Evolutionary conservation across 495 filamentous ascomycete genomes (phyloP).

Genomic region (Neurospora sp.): DNA sequence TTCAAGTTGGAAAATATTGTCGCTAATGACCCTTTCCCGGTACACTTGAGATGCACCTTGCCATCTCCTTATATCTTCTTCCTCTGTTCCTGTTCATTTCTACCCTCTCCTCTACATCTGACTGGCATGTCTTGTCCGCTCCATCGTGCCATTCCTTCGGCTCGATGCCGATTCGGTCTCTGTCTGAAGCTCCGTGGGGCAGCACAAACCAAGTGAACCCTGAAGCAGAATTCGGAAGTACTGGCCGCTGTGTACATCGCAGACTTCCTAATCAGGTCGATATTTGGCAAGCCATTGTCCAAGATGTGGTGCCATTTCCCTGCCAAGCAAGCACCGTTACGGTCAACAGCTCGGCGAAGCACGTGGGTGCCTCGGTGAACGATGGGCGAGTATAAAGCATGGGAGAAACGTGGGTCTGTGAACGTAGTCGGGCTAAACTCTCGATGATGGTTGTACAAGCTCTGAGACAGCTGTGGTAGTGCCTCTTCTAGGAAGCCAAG

Average conservation of each 20-base stretch:
- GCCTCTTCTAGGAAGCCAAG: neutral
- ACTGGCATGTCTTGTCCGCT: neutral
- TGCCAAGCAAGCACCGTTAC: neutral
- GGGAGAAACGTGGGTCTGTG: neutral
- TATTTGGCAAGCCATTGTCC: neutral
- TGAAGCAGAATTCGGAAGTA: neutral
- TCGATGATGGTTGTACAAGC: neutral
- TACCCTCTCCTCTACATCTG: neutral
- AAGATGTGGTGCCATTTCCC: neutral
- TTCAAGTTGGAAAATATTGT: neutral
- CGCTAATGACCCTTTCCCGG: neutral
- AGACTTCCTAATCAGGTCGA: neutral
- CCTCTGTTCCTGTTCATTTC: neutral
- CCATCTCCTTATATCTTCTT: neutral
- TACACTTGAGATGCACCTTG: neutral
- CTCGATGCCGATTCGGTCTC: neutral
- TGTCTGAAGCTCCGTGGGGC: neutral
- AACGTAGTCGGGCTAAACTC: neutral
- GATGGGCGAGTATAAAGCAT: neutral
- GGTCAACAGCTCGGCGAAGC: neutral
- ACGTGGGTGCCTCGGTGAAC: neutral
- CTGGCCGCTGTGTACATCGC: neutral
- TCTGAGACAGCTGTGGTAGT: neutral
- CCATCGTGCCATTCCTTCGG: neutral
- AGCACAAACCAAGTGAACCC: neutral